Evolutionary conservation across 129 eudicot species (phyloP).

Genomic region (Artemisia annua): DNA sequence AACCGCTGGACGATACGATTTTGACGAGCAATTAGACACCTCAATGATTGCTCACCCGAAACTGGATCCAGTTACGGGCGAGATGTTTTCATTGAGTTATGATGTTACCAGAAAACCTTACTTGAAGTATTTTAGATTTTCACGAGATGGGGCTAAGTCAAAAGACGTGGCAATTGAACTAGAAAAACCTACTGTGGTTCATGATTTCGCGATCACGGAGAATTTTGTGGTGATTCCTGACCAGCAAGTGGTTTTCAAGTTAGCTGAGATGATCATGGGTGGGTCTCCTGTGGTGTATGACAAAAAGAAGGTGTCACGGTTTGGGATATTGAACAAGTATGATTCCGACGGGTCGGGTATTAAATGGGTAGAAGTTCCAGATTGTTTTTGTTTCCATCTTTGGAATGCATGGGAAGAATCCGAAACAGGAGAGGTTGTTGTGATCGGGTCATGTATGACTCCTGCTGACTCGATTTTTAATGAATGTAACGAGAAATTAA

Average conservation of each 20-base stretch:
- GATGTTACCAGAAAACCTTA: constrained; percentile 42
- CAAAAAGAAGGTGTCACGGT: constrained; percentile 40
- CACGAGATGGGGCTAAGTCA: constrained; percentile 35
- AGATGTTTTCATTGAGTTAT: constrained; percentile 41
- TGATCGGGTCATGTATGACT: constrained; percentile 53
- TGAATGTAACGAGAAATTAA: constrained; percentile 32
- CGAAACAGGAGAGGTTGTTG: constrained; percentile 36
- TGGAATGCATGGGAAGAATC: constrained; percentile 57
- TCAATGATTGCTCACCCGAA: constrained; percentile 56
- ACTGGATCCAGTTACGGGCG: constrained; percentile 37
- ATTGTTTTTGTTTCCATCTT: constrained; percentile 29
- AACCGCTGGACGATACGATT: constrained; percentile 33
- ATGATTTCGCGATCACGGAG: constrained; percentile 50
- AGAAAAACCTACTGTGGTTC: constrained; percentile 43
- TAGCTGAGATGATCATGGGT: constrained; percentile 41
- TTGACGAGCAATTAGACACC: constrained; percentile 27
- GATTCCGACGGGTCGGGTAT: constrained; percentile 32
- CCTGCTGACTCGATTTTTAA: constrained; percentile 50
- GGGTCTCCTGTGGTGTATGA: constrained; percentile 47
- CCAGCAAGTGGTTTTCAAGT: constrained; percentile 41
- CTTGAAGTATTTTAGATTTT: constrained; percentile 40
- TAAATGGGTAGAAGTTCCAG: constrained; percentile 46
- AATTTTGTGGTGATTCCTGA: constrained; percentile 27
- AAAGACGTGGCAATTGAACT: constrained; percentile 36
- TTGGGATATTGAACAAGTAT: constrained; percentile 31